phyloP scores from a whole-genome alignment of 2,329 filamentous ascomycete genomes.

The Cryphonectria radicalis region DNA sequence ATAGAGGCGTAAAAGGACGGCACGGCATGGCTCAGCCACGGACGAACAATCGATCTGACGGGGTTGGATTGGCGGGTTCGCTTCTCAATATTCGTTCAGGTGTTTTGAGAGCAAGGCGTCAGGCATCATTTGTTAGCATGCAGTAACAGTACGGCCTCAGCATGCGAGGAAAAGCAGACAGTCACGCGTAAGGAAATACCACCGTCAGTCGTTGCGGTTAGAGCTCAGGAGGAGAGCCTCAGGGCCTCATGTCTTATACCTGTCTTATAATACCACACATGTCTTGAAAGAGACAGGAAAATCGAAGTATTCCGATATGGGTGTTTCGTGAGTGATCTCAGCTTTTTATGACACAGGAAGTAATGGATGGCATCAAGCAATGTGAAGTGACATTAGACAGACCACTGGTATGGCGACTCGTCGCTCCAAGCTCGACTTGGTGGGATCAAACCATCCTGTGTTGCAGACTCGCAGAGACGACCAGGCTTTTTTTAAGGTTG shows the following conservation, averaged over 20 bases:
- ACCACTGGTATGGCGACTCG: neutral
- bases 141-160: neutral
- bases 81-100: constrained; percentile 8
- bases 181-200: neutral
- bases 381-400: neutral
- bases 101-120: constrained; percentile 30
- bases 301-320: neutral
- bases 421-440: neutral
- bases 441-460: neutral
- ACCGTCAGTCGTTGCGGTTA: neutral
- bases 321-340: neutral
- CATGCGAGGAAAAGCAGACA: neutral
- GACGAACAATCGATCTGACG: neutral
- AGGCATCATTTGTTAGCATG: constrained; percentile 18
- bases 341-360: neutral
- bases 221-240: constrained; percentile 3
- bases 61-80: neutral
- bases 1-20: constrained; percentile 15
- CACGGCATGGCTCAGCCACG: neutral
- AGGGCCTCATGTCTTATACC: constrained; percentile 10
- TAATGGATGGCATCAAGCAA: neutral
- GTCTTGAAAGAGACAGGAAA: neutral
- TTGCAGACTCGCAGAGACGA: neutral
- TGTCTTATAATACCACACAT: constrained; percentile 9
- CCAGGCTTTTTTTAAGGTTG: constrained; percentile 1